Evolutionary conservation across 1,139 yeast species (phyloP).

Genomic region (Pichia sp.): DNA sequence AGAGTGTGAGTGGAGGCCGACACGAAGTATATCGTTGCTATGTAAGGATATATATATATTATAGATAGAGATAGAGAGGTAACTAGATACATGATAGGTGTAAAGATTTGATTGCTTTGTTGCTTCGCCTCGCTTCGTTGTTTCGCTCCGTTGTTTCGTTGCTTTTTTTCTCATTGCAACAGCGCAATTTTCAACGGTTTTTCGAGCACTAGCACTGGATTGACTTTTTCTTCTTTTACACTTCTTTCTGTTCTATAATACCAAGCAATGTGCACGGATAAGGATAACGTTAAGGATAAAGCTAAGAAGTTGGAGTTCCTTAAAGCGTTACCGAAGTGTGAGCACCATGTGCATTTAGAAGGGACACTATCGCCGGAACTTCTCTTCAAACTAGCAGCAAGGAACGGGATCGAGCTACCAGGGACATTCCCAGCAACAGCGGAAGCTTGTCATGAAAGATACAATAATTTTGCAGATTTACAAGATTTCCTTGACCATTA

Average conservation of each 20-base stretch:
- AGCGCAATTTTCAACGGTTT: neutral
- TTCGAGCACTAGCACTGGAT: too few species aligned
- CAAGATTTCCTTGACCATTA: conserved; percentile 74
- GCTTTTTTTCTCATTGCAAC: neutral
- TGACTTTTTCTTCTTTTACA: too few species aligned
- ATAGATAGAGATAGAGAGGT: too few species aligned
- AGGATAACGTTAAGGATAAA: too few species aligned
- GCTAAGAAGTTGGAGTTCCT: conserved; percentile 40
- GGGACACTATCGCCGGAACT: conserved; percentile 73
- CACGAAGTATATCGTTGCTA: neutral
- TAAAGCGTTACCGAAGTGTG: conserved; percentile 69
- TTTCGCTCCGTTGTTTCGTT: neutral
- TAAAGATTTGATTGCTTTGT: too few species aligned
- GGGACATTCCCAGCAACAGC: conserved; percentile 43
- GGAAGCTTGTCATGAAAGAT: conserved; percentile 44
- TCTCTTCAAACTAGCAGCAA: conserved; percentile 55
- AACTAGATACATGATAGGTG: too few species aligned
- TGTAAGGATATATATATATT: too few species aligned
- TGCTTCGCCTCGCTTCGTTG: too few species aligned
- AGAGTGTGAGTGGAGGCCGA: too few species aligned
- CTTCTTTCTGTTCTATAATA: neutral
- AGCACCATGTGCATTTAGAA: conserved; percentile 74
- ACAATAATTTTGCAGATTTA: conserved; percentile 52
- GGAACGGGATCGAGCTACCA: conserved; percentile 55
- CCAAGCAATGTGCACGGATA: neutral